phyloP scores from a whole-genome alignment of 2,329 filamentous ascomycete genomes.

The Paraconiothyrium sp. region DNA sequence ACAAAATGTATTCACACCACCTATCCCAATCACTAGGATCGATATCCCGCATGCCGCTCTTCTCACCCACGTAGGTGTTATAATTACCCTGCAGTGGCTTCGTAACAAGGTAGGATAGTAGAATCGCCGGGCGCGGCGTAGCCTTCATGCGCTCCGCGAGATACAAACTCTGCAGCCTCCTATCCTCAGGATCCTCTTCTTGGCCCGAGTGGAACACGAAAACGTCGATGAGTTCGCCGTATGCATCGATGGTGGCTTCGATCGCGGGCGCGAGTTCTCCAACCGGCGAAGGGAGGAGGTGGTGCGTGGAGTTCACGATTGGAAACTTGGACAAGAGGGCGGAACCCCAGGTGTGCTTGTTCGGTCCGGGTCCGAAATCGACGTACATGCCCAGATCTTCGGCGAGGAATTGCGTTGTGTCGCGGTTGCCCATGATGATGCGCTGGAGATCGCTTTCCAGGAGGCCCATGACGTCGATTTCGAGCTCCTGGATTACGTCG shows the following conservation, averaged over 20 bases:
- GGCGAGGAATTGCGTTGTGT: constrained; percentile 92
- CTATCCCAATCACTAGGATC: constrained; percentile 93
- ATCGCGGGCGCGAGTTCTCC: constrained; percentile 96
- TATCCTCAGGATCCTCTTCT: constrained; percentile 93
- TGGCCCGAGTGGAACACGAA: constrained; percentile 99
- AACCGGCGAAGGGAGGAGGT: constrained; percentile 90
- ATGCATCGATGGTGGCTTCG: constrained; percentile 93
- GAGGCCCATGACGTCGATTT: constrained; percentile 96
- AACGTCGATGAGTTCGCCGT: constrained; percentile 88
- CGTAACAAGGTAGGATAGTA: constrained; percentile 92
- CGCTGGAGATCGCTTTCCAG: constrained; percentile 93
- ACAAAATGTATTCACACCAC: constrained; percentile 99
- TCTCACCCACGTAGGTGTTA: constrained; percentile 89
- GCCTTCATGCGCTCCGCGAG: constrained; percentile 87
- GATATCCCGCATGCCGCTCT: constrained; percentile 93
- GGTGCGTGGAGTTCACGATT: constrained; percentile 95
- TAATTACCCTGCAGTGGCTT: constrained; percentile 93
- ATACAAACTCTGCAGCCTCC: constrained; percentile 86
- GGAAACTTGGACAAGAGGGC: constrained; percentile 96
- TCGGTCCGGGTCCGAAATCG: constrained; percentile 94
- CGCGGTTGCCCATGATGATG: constrained; percentile 99
- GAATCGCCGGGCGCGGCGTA: constrained; percentile 79
- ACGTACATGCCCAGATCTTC: constrained; percentile 99
- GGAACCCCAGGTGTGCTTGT: constrained; percentile 98
- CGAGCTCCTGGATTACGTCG: constrained; percentile 89